Evolutionary conservation across 352 stramenopile genomes (phyloP).

Genomic region (Pythium diclinum): DNA sequence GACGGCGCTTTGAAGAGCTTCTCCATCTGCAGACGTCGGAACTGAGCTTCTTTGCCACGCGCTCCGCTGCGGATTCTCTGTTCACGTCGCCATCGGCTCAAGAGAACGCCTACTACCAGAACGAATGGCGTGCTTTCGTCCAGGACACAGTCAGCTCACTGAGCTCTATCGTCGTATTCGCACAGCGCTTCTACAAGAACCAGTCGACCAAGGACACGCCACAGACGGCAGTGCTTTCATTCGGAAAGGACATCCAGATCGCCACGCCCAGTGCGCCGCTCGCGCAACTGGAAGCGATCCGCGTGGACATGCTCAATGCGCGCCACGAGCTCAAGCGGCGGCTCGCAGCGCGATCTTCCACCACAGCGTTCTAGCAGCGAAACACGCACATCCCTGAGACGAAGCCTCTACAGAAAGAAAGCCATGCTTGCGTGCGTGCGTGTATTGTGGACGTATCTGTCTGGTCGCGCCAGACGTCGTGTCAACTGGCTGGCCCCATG

Average conservation of each 20-base stretch:
- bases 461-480: neutral
- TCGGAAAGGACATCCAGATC: slow-evolving; percentile 66
- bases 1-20: slow-evolving; percentile 45
- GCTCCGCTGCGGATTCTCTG: slow-evolving; percentile 23
- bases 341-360: neutral
- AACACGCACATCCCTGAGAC: neutral
- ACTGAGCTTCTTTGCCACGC: slow-evolving; percentile 55
- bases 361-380: neutral
- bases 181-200: slow-evolving; percentile 59
- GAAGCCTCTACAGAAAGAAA: neutral
- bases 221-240: slow-evolving; percentile 52
- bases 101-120: slow-evolving; percentile 60
- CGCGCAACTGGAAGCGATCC: slow-evolving; percentile 58
- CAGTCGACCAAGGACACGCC: slow-evolving; percentile 4
- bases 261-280: slow-evolving; percentile 43
- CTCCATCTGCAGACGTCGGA: slow-evolving; percentile 42
- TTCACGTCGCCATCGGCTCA: slow-evolving; percentile 29
- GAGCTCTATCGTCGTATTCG: slow-evolving; percentile 45
- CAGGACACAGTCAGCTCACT: slow-evolving; percentile 25
- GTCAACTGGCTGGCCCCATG: neutral
- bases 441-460: neutral
- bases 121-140: slow-evolving; percentile 53
- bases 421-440: too few relatives aligned
- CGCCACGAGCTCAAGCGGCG: slow-evolving; percentile 46
- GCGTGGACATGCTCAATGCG: slow-evolving; percentile 50